Base-by-base conservation (phyloP, 495 filamentous ascomycete species). In the Astrothelium macrocarpum region DNA sequence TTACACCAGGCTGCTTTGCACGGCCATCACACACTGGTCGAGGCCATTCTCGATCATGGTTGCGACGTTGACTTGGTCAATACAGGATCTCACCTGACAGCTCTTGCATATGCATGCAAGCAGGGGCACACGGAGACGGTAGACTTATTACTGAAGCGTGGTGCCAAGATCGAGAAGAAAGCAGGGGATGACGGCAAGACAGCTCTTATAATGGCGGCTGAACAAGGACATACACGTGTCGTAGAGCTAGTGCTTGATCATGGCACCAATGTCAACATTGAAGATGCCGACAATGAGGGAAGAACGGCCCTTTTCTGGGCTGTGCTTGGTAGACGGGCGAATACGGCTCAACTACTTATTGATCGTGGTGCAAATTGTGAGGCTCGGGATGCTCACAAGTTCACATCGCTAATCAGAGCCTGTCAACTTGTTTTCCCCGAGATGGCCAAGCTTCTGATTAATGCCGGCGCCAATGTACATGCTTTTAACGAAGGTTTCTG, bases 401-500 rank as follows among this genome's bases (percentile, higher is more conserved):
- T 16, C 10, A 42, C 1, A 42, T 42, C 36, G 36, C 36, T 42
- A 9, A 10, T 9, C 18, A 9, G 36, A 16, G 36, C 36, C 36
- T 42, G 36, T 16, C 36, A 42, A 42, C 18, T 10, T 42, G 36
- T 16, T 42, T 16, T 10, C 18, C 18, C 0, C 18, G 58, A 58
- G 32, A 34, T 64, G 4, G 45, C 53, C 16, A 14, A 60, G 31
- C n/a, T 59, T 10, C 65, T 67, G 11, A 10, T 67, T n/a, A 29
- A 23, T 32, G 25, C 53, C 1, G 65, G 62, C 16, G 65, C 65
- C 12, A 42, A 61, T 32, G 62, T 64, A 34, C 12, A n/a, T 42
- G 28, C 39, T 34, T 23, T 31, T n/a, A 56, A 61, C 16, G 39
- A 53, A 16, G 53, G 64, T 42, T 60, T 49, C 25, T 61, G 65